A percentile compares a stretch with the other conserved stretches of the same genome.
Evolutionary conservation across 805 yeast genomes (phyloP).

Genomic region (Sugiyamaella valdiviana): DNA sequence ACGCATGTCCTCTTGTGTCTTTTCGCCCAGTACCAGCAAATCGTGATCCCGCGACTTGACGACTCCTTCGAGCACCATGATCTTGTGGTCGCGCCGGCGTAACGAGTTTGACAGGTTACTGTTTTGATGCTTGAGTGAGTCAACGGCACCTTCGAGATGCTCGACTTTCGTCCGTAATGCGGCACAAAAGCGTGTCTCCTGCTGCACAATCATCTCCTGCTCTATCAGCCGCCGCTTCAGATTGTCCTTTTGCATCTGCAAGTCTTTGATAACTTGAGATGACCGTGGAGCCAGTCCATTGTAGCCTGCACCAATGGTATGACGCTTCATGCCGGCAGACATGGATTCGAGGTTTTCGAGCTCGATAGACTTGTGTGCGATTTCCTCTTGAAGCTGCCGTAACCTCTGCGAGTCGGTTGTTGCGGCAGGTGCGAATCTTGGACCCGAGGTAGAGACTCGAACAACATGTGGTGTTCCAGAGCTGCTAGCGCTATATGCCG

Average conservation of each 20-base stretch:
- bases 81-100: constrained; percentile 63
- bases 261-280: constrained; percentile 32
- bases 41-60: constrained; percentile 5
- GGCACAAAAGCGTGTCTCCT: constrained; percentile 34
- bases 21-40: constrained; percentile 2
- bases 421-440: too few relatives aligned
- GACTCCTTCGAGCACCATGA: constrained; percentile 53
- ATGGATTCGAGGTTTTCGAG: neutral
- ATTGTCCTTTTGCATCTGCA: constrained; percentile 47
- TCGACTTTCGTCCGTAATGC: constrained; percentile 5
- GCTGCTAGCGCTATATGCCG: neutral
- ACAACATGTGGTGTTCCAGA: neutral
- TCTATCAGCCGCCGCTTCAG: constrained; percentile 45
- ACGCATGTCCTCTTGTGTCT: constrained; percentile 4
- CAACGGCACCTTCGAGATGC: constrained; percentile 16
- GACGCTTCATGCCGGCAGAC: neutral
- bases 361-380: neutral
- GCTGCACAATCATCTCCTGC: constrained; percentile 36
- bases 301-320: too few relatives aligned
- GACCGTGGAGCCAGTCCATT: neutral
- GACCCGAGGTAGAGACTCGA: too few relatives aligned
- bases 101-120: constrained; percentile 65
- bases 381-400: neutral
- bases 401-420: neutral
- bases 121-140: constrained; percentile 63